Base-by-base conservation (phyloP, 495 filamentous ascomycete species). In the Aspergillus funiculosus region DNA sequence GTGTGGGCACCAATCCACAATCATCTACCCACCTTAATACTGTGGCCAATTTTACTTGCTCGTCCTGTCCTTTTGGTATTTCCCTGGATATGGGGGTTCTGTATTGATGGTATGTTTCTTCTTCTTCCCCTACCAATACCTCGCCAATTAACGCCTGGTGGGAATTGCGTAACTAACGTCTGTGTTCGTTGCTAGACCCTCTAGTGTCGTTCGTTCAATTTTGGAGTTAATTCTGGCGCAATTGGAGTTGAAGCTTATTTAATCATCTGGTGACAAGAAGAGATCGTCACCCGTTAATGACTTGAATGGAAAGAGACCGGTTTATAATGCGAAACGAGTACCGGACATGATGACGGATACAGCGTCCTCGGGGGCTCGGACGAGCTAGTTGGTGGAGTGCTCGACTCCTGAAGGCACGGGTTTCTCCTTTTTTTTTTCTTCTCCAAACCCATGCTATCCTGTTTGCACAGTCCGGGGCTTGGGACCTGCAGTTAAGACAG, bases 221-320 rank as follows among this genome's bases (percentile, higher is more conserved):
- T 41, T 37, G 43, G 48, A 52, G 48, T 52, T 49, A 21, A 17
- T 32, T 36, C 22, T 28, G 50, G 50, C 50, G 54, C 46, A 34
- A 34, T 34, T 43, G 34, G 40, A 14, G 22, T 42, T 40, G n/a
- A n/a, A n/a, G n/a, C n/a, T 44, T 40, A 26, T 39, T 34, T 46
- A 36, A 28, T 34, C 38, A 46, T 22, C 28, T 25, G 32, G 43
- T 41, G 46, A 31, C 39, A 41, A 27, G 27, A 32, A 14, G 20
- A 14, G 4, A 13, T 44, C 46, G 41, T 36, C 48, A 29, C 39
- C 19, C 39, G 14, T 34, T 58, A 52, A 58, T 58, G 48, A 58
- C 26, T 46, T 54, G 44, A 54, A 48, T 38, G 48, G 41, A 37
- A 37, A 52, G 34, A 28, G 14, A 48, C 17, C 31, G 29, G 24